These are phyloP conservation scores for Cercospora zeae-maydis DNA, from an alignment of 2,329 filamentous ascomycete species.

Conservation along the genomic window DNA sequence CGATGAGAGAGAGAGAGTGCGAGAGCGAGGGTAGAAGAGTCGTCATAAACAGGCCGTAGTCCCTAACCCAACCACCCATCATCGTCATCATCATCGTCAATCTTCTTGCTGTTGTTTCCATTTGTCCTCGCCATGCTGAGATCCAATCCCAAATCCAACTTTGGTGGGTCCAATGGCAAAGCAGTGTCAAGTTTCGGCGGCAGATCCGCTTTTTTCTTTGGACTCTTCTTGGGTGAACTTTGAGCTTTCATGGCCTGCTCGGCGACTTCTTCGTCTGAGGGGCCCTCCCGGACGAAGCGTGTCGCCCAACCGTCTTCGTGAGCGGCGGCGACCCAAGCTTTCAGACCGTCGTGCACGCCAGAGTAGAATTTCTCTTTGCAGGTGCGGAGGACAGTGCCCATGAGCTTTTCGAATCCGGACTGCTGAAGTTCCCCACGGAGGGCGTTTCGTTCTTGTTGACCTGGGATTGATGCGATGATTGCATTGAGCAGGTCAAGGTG, in stretches of 20 bases:
- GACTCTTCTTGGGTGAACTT: slow-evolving; percentile 41
- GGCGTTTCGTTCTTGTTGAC: slow-evolving; percentile 65
- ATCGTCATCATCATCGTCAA: slow-evolving; percentile 29
- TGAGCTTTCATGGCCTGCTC: slow-evolving; percentile 42
- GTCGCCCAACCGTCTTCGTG: slow-evolving; percentile 85
- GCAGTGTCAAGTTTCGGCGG: slow-evolving; percentile 25
- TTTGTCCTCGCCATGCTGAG: slow-evolving; percentile 18
- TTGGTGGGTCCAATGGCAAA: slow-evolving; percentile 22
- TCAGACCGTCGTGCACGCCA: slow-evolving; percentile 80
- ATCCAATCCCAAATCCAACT: slow-evolving; percentile 27
- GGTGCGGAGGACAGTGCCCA: slow-evolving; percentile 77
- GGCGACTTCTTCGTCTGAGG: slow-evolving; percentile 43
- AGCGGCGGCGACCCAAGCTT: slow-evolving; percentile 86
- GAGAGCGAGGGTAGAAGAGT: not conserved
- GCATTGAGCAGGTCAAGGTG: slow-evolving; percentile 93
- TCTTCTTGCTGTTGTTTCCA: slow-evolving; percentile 2
- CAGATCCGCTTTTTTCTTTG: slow-evolving; percentile 31
- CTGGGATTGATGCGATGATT: slow-evolving; percentile 76
- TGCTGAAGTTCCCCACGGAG: slow-evolving; percentile 74
- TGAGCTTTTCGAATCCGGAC: slow-evolving; percentile 86
- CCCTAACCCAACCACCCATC: slow-evolving; percentile 34
- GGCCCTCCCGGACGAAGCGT: slow-evolving; percentile 72
- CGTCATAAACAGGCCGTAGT: slow-evolving; percentile 2
- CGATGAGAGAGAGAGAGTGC: not conserved
- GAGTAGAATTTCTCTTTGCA: slow-evolving; percentile 99